Base-by-base conservation (phyloP, 2,329 filamentous ascomycete genomes). In the Fusarium sp. region DNA sequence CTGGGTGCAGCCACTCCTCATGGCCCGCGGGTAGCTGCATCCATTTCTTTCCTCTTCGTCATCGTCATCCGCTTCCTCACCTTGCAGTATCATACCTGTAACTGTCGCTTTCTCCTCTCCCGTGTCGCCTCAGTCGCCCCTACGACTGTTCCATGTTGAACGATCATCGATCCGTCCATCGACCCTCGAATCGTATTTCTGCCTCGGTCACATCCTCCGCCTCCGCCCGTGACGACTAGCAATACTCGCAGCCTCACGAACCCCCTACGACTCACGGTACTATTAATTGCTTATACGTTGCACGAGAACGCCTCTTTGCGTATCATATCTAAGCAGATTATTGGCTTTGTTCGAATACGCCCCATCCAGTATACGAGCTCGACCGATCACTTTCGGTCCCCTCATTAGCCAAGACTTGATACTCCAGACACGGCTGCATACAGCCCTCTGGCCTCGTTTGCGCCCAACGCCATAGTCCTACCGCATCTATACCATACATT, bases 341-440 rank as follows among this genome's bases (percentile, higher is more conserved):
- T 77, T 77, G 73, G 58, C 65, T 69, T 70, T 63, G 37, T 51
- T 57, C 61, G 57, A 69, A 30, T 57, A 64, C 69, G 42, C 55
- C 67, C 60, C 49, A 40, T 69, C 57, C 60, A 75, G 72, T 75
- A 79, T 79, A 79, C 78, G 78, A 79, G 76, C 71, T 69, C 51
- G 63, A 63, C 69, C 74, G 74, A 73, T 67, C 69, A 73, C 69
- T 74, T 59, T 62, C 71, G 61, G 70, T 70, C 69, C 64, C 49
- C 46, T 34, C 70, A 54, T 67, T 72, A 48, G 47, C 47, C 53
- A 67, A 70, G 70, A 53, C 65, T 64, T 71, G 69, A 72, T 69
- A 72, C 47, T 70, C 75, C 74, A 67, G 55, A 55, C 56, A 57
- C 72, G 72, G 73, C 51, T 75, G 60, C 69, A 71, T 69, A 70